Conservation (phyloP, 805 yeast genomes). For the Gaillardinia entomophila region DNA sequence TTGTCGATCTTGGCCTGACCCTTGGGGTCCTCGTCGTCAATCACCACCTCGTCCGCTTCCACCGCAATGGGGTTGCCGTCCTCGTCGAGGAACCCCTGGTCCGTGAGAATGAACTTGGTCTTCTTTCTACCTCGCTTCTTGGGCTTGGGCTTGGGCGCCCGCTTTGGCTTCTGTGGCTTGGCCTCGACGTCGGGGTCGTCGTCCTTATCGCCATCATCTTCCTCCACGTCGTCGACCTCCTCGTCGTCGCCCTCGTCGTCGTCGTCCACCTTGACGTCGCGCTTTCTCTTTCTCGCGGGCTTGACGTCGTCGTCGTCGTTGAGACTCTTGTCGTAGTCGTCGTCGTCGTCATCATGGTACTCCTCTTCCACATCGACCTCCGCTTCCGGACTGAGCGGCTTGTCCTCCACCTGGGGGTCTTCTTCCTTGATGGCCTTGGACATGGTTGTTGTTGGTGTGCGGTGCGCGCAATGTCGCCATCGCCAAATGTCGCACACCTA, state of each 20-base stretch:
- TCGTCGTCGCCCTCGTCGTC: slow-evolving; percentile 8
- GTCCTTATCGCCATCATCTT: slow-evolving; percentile 14
- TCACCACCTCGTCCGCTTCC: slow-evolving; percentile 68
- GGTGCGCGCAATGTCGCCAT: too few species aligned
- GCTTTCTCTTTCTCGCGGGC: slow-evolving; percentile 1
- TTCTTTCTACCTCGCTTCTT: slow-evolving; percentile 21
- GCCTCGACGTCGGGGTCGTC: slow-evolving; percentile 18
- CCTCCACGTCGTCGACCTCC: slow-evolving; percentile 17
- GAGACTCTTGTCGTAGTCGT: slow-evolving; percentile 4
- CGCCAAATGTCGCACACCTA: too few species aligned
- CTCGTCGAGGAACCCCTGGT: slow-evolving; percentile 49
- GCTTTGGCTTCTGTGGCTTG: background rate
- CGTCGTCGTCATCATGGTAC: slow-evolving; percentile 3
- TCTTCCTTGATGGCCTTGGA: background rate
- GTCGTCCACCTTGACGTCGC: slow-evolving; percentile 4
- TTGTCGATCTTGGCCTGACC: slow-evolving; percentile 72
- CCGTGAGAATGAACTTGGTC: slow-evolving; percentile 30
- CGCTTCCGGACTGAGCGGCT: background rate
- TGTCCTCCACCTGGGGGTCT: background rate
- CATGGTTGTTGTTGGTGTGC: slow-evolving; percentile 1
- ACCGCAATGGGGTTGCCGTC: slow-evolving; percentile 63
- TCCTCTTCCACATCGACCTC: slow-evolving; percentile 1
- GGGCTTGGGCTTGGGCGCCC: background rate
- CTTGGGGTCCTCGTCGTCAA: slow-evolving; percentile 64
- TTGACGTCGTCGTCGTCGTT: slow-evolving; percentile 3